Evolutionary conservation across 768 basidiomycete species (phyloP).

Genomic region (Trichaptum fuscoviolaceum): DNA sequence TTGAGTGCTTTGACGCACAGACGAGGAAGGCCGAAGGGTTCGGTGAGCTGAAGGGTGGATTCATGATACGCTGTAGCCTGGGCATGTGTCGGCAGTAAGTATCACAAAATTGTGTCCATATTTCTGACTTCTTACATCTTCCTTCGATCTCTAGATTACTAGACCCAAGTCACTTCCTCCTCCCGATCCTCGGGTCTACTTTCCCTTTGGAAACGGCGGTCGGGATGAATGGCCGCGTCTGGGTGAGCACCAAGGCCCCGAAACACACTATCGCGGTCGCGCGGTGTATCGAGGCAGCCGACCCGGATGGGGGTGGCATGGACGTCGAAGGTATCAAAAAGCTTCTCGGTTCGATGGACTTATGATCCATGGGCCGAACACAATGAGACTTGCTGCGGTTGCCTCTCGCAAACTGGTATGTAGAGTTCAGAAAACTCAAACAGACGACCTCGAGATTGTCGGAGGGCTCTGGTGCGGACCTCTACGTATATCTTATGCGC

Average conservation of each 20-base stretch:
- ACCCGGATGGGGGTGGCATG: constrained; percentile 67
- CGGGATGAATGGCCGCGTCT: constrained; percentile 89
- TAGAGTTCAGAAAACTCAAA: neutral
- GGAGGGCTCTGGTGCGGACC: too few relatives aligned
- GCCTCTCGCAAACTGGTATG: neutral
- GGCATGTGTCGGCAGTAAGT: constrained; percentile 83
- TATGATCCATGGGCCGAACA: constrained; percentile 21
- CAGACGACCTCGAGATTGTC: too few relatives aligned
- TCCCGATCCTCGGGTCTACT: constrained; percentile 71
- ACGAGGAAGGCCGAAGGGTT: constrained; percentile 90
- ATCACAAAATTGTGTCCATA: constrained; percentile 1
- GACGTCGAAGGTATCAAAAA: constrained; percentile 46
- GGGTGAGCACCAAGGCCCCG: constrained; percentile 74
- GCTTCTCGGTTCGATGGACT: constrained; percentile 44
- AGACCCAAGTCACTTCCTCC: constrained; percentile 74
- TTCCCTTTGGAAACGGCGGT: constrained; percentile 88
- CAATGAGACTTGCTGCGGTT: neutral
- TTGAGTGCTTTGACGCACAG: constrained; percentile 94
- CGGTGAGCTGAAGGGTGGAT: constrained; percentile 89
- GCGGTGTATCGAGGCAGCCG: constrained; percentile 77
- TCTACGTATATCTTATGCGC: too few relatives aligned
- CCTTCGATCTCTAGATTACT: constrained; percentile 50
- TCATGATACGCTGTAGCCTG: constrained; percentile 75
- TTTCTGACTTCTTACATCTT: constrained; percentile 9
- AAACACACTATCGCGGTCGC: constrained; percentile 70